Evolutionary conservation across 495 filamentous ascomycete species (phyloP).

Genomic region (Hypomontagnella submonticulosa): DNA sequence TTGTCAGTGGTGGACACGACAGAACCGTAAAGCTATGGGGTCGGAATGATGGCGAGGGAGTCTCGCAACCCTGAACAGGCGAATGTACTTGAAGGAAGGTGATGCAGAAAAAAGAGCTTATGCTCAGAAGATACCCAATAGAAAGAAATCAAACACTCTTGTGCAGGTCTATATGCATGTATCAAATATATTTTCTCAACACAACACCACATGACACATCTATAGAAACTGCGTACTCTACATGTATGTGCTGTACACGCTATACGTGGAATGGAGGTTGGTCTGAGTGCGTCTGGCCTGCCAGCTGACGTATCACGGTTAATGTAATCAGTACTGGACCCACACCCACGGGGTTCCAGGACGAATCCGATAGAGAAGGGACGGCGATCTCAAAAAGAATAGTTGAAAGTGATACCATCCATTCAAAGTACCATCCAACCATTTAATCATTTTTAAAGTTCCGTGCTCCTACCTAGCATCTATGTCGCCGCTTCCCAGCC

Average conservation of each 20-base stretch:
- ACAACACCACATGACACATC: no score
- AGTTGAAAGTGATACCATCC: constrained; percentile 24
- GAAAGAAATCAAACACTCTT: no score
- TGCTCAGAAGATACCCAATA: constrained; percentile 44
- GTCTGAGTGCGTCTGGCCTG: no score
- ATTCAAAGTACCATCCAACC: constrained; percentile 17
- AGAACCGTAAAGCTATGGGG: constrained; percentile 97
- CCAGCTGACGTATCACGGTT: background rate
- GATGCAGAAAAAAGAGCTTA: constrained; percentile 3
- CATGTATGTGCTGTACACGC: no score
- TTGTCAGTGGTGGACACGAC: constrained; percentile 92
- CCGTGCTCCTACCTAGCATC: background rate
- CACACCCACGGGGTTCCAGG: constrained; percentile 27
- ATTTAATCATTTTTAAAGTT: background rate
- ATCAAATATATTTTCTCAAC: no score
- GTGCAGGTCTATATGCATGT: no score
- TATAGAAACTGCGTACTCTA: no score
- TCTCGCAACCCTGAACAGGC: constrained; percentile 42
- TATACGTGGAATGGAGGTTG: no score
- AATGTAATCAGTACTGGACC: constrained; percentile 20
- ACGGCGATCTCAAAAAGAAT: constrained; percentile 30
- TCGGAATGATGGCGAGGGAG: constrained; percentile 73
- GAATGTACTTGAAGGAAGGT: background rate
- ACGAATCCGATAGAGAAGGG: constrained; percentile 36
- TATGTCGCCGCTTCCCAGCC: background rate